phyloP scores from a whole-genome alignment of 352 stramenopile species.

The Phytophthora cajani region DNA sequence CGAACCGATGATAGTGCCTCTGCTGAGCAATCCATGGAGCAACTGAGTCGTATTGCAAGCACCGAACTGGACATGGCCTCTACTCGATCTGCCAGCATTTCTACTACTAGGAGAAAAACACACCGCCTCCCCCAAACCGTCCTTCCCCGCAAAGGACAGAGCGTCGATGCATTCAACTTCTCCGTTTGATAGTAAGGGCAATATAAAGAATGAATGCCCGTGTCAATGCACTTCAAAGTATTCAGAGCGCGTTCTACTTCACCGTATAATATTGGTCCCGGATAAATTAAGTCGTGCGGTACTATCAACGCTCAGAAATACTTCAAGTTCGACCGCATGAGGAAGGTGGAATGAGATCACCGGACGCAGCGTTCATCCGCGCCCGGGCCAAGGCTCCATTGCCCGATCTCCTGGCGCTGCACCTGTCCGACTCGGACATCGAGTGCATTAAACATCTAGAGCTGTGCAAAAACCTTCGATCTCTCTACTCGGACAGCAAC shows the following conservation, averaged over 20 bases:
- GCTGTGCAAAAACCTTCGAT: conserved; percentile 46
- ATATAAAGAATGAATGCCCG: background rate
- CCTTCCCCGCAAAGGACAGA: conserved; percentile 41
- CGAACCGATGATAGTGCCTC: conserved; percentile 13
- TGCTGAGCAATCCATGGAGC: conserved; percentile 20
- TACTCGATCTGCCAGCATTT: conserved; percentile 17
- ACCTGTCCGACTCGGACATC: conserved; percentile 60
- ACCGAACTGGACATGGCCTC: conserved; percentile 39
- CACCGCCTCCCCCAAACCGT: conserved; percentile 45
- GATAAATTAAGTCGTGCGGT: conserved; percentile 23
- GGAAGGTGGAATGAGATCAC: conserved; percentile 44
- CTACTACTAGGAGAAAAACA: conserved; percentile 35
- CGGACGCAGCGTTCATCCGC: conserved; percentile 54
- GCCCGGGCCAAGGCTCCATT: conserved; percentile 60
- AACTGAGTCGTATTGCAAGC: conserved; percentile 41
- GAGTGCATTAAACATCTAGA: conserved; percentile 62
- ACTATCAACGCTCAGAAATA: conserved; percentile 16
- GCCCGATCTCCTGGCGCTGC: conserved; percentile 49
- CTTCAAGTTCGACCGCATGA: conserved; percentile 10
- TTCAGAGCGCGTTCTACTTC: no score
- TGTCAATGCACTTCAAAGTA: no score
- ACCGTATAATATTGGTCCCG: no score
- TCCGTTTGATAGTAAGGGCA: conserved; percentile 12
- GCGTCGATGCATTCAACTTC: conserved; percentile 49
- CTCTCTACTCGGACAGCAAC: conserved; percentile 64